Percentiles rank a stretch among this genome's conserved stretches.
Conservation (phyloP, 2,329 filamentous ascomycete species). For the Apiospora arundinis region DNA sequence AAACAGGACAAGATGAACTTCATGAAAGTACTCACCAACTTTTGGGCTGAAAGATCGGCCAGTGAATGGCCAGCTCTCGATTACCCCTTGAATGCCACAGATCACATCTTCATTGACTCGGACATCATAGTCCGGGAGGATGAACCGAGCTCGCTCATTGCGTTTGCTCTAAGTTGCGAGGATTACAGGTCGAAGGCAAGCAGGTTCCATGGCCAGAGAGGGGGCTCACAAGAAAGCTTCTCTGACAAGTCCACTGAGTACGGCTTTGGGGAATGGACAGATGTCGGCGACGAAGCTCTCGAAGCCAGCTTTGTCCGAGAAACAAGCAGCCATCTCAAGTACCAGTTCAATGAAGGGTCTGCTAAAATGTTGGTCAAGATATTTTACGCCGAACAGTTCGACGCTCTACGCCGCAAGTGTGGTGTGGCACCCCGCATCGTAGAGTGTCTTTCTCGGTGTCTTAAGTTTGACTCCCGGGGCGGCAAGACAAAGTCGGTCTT, state of each 20-base stretch:
- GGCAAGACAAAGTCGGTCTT: constrained; percentile 98
- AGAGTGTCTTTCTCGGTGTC: constrained; percentile 90
- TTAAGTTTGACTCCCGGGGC: constrained; percentile 98
- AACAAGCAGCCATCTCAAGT: constrained; percentile 92
- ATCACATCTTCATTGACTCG: constrained; percentile 96
- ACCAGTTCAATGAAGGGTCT: constrained; percentile 92
- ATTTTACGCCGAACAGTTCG: constrained; percentile 97
- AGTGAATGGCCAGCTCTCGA: constrained; percentile 93
- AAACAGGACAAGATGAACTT: constrained; percentile 93
- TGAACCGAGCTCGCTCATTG: constrained; percentile 94
- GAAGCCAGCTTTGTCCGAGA: constrained; percentile 84
- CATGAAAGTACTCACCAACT: constrained; percentile 95
- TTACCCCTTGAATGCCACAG: constrained; percentile 84
- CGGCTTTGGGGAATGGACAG: neutral
- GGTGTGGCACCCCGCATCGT: constrained; percentile 93
- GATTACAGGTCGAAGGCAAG: constrained; percentile 84
- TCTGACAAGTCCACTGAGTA: neutral
- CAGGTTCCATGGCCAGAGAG: constrained; percentile 44
- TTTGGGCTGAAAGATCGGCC: constrained; percentile 97
- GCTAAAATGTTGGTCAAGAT: constrained; percentile 98
- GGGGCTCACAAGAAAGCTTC: constrained; percentile 15
- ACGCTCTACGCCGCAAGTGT: constrained; percentile 90
- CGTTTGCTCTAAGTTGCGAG: constrained; percentile 85
- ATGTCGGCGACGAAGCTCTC: constrained; percentile 68
- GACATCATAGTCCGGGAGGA: constrained; percentile 98